Evolutionary conservation across 2,329 filamentous ascomycete genomes (phyloP).

Genomic region (Alternaria triticimaculans): DNA sequence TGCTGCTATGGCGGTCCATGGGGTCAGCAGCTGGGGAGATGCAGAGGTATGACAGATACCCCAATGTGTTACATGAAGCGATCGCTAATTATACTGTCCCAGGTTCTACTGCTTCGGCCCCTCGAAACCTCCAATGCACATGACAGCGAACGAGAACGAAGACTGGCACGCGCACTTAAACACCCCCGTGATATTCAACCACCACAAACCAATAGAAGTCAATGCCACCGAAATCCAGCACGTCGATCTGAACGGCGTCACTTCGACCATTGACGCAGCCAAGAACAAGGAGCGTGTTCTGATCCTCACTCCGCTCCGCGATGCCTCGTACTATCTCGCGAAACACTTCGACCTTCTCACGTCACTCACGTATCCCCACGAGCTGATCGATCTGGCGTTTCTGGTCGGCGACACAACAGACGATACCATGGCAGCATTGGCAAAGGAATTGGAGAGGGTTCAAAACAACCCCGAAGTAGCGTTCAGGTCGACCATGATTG

Average conservation of each 20-base stretch:
- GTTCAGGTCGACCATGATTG: slow-evolving; percentile 82
- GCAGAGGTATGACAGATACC: slow-evolving; percentile 72
- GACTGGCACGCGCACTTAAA: slow-evolving; percentile 88
- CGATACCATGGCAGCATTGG: slow-evolving; percentile 86
- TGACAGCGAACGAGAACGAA: slow-evolving; percentile 88
- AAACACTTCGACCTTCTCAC: slow-evolving; percentile 94
- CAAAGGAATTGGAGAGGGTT: slow-evolving; percentile 84
- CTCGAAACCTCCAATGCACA: slow-evolving; percentile 92
- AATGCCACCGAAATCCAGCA: slow-evolving; percentile 80
- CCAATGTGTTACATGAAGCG: neutral
- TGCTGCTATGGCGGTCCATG: slow-evolving; percentile 89
- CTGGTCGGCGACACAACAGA: slow-evolving; percentile 91
- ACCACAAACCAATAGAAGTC: slow-evolving; percentile 85
- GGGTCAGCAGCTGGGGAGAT: slow-evolving; percentile 82
- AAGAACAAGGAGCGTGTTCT: slow-evolving; percentile 86
- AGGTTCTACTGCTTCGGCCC: slow-evolving; percentile 99
- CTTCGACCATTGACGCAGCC: slow-evolving; percentile 78
- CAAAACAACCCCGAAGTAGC: slow-evolving; percentile 80
- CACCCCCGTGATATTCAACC: slow-evolving; percentile 95
- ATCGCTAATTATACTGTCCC: slow-evolving; percentile 31
- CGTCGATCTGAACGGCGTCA: slow-evolving; percentile 84
- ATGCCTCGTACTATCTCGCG: slow-evolving; percentile 80
- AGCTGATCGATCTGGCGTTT: slow-evolving; percentile 94
- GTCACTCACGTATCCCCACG: slow-evolving; percentile 90
- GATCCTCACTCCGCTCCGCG: slow-evolving; percentile 90